A percentile compares a stretch with the other conserved stretches of the same genome.
phyloP scores from a whole-genome alignment of 2,329 filamentous ascomycete genomes.

The Tolypocladium ophioglossoides region DNA sequence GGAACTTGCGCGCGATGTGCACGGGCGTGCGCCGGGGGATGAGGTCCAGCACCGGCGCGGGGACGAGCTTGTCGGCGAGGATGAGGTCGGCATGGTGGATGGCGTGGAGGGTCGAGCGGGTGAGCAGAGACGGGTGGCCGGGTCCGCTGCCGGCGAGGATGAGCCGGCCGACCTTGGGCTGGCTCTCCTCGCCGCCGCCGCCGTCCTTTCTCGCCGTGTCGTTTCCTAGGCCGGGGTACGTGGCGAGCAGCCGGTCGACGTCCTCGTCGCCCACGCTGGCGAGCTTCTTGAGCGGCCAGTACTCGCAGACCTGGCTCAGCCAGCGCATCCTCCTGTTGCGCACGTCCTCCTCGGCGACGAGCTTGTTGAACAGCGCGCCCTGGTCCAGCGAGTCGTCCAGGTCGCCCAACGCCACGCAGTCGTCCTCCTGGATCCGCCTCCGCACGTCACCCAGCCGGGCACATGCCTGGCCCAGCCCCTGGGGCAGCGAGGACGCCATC shows the following conservation, averaged over 20 bases:
- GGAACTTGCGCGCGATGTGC: conserved; percentile 92
- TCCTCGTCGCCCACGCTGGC: conserved; percentile 72
- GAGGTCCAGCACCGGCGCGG: conserved; percentile 74
- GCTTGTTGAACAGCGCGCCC: conserved; percentile 69
- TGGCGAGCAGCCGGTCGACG: conserved; percentile 62
- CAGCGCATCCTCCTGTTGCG: conserved; percentile 81
- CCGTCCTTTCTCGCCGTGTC: conserved; percentile 11
- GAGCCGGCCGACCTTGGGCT: conserved; percentile 50
- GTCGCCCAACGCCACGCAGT: conserved; percentile 31
- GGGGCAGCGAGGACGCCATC: conserved; percentile 69
- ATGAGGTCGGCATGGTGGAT: conserved; percentile 68
- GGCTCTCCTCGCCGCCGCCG: neutral
- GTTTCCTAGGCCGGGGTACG: conserved; percentile 42
- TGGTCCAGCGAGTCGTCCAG: conserved; percentile 60
- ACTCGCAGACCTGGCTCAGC: conserved; percentile 95
- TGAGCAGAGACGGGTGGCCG: conserved; percentile 85
- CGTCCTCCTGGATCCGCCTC: conserved; percentile 63
- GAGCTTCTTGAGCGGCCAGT: conserved; percentile 83
- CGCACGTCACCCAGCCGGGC: conserved; percentile 65
- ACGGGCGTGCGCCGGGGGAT: conserved; percentile 84
- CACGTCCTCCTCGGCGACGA: conserved; percentile 64
- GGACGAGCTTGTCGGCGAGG: conserved; percentile 77
- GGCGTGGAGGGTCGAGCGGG: conserved; percentile 67
- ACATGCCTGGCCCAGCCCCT: conserved; percentile 66
- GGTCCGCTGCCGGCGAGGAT: conserved; percentile 88